These are phyloP conservation scores for Poa pratensis DNA, from an alignment of 176 grass and related monocot genomes.

Conservation along the genomic window DNA sequence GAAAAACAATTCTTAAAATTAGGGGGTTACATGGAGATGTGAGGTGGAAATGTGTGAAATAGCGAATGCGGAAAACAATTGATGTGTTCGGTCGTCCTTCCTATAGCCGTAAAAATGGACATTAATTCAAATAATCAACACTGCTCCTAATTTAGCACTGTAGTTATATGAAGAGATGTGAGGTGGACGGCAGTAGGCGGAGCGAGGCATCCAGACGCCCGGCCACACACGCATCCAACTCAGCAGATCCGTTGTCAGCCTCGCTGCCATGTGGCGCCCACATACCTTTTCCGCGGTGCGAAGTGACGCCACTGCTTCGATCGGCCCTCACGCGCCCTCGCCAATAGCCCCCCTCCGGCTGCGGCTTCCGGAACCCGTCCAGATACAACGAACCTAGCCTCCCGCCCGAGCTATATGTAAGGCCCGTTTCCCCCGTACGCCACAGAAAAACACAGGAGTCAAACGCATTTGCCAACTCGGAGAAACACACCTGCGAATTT, in stretches of 20 bases:
- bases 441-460: slow-evolving; percentile 42
- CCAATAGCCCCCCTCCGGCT: not conserved
- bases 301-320: slow-evolving; percentile 70
- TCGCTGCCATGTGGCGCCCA: slow-evolving; percentile 37
- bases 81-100: too few relatives aligned
- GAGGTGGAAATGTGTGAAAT: too few relatives aligned
- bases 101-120: too few relatives aligned
- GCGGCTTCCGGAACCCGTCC: slow-evolving; percentile 47
- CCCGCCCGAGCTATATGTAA: slow-evolving; percentile 55
- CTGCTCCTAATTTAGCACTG: too few relatives aligned
- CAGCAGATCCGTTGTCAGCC: not conserved
- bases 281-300: not conserved
- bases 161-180: not conserved
- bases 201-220: slow-evolving; percentile 34
- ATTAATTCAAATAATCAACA: too few relatives aligned
- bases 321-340: not conserved
- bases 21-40: too few relatives aligned
- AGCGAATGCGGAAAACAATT: too few relatives aligned
- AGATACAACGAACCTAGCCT: slow-evolving; percentile 57
- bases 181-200: not conserved
- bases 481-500: slow-evolving; percentile 19
- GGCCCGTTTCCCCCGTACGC: slow-evolving; percentile 11
- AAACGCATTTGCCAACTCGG: not conserved
- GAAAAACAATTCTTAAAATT: too few relatives aligned
- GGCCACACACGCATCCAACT: slow-evolving; percentile 25